Percentiles rank a stretch among this genome's conserved stretches.
Conservation (phyloP, 2,329 filamentous ascomycete species). For the Lachnellula arida region DNA sequence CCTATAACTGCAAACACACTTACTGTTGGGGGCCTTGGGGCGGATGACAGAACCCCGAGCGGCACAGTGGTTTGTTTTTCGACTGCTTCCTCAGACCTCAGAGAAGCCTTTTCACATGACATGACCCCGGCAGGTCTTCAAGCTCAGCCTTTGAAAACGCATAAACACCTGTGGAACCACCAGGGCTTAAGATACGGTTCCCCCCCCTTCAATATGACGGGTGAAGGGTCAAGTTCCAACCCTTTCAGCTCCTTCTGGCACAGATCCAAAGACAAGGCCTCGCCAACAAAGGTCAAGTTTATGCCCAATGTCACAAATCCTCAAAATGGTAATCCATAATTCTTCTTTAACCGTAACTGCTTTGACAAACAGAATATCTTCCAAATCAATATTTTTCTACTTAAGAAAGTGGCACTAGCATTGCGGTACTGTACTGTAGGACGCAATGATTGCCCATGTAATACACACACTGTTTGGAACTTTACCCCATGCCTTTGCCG, state of each 20-base stretch:
- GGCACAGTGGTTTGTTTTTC: background rate
- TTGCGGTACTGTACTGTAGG: background rate
- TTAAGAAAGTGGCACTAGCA: background rate
- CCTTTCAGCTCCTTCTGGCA: slow-evolving; percentile 13
- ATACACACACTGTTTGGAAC: background rate
- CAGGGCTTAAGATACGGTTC: background rate
- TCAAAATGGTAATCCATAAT: slow-evolving; percentile 10
- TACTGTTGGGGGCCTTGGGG: background rate
- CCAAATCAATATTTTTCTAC: background rate
- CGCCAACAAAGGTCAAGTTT: slow-evolving; percentile 12
- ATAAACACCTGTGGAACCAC: background rate
- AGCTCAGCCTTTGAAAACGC: background rate
- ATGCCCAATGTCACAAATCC: slow-evolving; percentile 10
- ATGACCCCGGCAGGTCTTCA: background rate
- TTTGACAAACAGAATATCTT: background rate
- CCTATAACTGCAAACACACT: background rate
- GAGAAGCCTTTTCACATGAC: background rate
- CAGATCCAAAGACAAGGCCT: slow-evolving; percentile 6
- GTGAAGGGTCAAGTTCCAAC: background rate
- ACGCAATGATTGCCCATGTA: too few species aligned
- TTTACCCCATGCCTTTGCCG: slow-evolving; percentile 1
- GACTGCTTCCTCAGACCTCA: background rate
- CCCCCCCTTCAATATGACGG: background rate
- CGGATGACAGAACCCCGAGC: background rate
- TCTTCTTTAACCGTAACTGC: background rate